Base-by-base conservation (phyloP, 306 rosid species). In the Datisca glomerata region DNA sequence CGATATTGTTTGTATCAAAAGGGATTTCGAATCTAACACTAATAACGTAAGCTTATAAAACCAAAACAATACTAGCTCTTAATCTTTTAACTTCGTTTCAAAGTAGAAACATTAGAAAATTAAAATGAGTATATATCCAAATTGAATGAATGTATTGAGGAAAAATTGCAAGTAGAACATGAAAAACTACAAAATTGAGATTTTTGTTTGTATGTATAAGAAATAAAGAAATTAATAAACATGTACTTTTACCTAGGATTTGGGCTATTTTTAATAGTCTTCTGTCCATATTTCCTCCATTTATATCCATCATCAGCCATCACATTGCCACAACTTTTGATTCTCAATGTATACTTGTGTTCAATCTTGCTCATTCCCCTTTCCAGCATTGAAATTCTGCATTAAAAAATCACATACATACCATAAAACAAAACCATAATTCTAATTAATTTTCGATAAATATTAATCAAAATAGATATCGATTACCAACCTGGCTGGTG, bases 241-340 rank as follows among this genome's bases (percentile, higher is more conserved):
- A 36, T 40, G 3, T 28, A 40, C 43, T 19, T 3, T 69, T 73
- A 87, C 96, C 96, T 82, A 24, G 94, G 96, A 76, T 82, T 79
- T 41, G 85, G 73, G 64, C 87, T 82, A 55, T 82, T 87, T 67
- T 87, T 87, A 8, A 87, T 87, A 23, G 74, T 73, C 63, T 87
- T 87, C 63, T 86, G 96, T 0, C 96, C 96, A 53, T 86, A 86
- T 46, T 86, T 86, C 56, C 96, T 76, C 94, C 96, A 86, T 56
- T 71, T 86, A 21, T 86, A 86, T 12, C 96, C 94, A 64, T 87
- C 96, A 72, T 87, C 93, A 47, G 82, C 52, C 85, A 76, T 64
- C n/a, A 66, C 75, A 58, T 70, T 79, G 18, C 80, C 93, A 65
- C 65, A 72, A 69, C 93, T 71, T 59, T 87, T 87, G 48, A 87